These are phyloP conservation scores for Penicillium paradoxum DNA, from an alignment of 495 filamentous ascomycete genomes.

Conservation along the genomic window DNA sequence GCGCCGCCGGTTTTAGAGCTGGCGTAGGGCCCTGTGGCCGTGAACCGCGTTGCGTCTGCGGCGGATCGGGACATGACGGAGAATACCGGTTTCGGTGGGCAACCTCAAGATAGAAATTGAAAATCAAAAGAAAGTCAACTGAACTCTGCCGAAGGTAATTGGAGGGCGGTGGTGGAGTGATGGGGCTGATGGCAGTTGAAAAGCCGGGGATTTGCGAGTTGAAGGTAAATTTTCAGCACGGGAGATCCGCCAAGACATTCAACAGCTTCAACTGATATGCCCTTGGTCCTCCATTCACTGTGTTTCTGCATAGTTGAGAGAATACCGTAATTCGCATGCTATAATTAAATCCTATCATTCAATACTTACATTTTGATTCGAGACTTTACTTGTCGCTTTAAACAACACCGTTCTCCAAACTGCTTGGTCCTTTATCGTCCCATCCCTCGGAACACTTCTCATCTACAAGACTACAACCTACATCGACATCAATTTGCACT, in stretches of 20 bases:
- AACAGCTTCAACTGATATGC: conserved; percentile 7
- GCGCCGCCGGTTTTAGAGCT: conserved; percentile 55
- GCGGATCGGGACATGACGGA: conserved; percentile 73
- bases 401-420: too few species aligned
- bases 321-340: too few species aligned
- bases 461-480: too few species aligned
- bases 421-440: neutral
- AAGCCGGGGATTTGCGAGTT: conserved; percentile 11
- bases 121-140: neutral
- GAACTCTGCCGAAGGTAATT: neutral
- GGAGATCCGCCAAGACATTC: conserved; percentile 24
- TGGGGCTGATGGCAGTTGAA: conserved; percentile 13
- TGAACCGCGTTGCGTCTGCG: conserved; percentile 93
- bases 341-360: too few species aligned
- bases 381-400: too few species aligned
- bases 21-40: conserved; percentile 84
- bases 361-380: too few species aligned
- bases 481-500: neutral
- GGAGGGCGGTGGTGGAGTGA: conserved; percentile 14
- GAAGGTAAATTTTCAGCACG: conserved; percentile 40
- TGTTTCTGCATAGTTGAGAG: neutral
- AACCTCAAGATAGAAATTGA: neutral
- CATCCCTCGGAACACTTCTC: neutral
- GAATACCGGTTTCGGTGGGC: neutral
- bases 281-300: neutral